Percentiles rank a stretch among this genome's conserved stretches.
These are phyloP conservation scores for Senna tora DNA, from an alignment of 306 rosid genomes.

Conservation along the genomic window DNA sequence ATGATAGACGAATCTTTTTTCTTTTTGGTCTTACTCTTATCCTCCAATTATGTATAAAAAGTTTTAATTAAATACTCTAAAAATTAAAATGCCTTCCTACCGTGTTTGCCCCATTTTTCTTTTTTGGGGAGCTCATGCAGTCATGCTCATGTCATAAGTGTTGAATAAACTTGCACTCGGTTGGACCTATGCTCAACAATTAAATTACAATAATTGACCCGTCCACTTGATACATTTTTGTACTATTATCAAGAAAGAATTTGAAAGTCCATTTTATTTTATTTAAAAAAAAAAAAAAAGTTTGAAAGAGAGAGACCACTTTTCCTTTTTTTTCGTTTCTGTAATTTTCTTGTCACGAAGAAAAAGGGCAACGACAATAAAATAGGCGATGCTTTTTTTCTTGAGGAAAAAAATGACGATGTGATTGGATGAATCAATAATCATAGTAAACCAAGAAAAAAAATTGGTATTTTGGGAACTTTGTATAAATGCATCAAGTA, in stretches of 20 bases:
- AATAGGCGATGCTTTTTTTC: background rate
- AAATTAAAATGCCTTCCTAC: background rate
- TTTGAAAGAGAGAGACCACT: background rate
- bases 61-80: background rate
- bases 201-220: background rate
- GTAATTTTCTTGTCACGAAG: background rate
- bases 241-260: too few species aligned
- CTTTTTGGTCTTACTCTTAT: background rate
- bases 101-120: background rate
- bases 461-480: background rate
- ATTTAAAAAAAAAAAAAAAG: background rate
- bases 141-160: background rate
- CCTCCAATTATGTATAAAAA: background rate
- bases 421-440: background rate
- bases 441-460: background rate
- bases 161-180: background rate
- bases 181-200: background rate
- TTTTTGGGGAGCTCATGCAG: too few species aligned
- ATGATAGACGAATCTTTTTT: background rate
- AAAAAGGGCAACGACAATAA: background rate
- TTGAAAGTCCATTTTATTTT: too few species aligned
- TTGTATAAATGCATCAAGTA: background rate
- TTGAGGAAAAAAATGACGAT: background rate
- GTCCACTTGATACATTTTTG: background rate
- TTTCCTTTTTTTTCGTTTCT: background rate